Conservation (phyloP, 306 rosid species). For the Quercus suber region DNA sequence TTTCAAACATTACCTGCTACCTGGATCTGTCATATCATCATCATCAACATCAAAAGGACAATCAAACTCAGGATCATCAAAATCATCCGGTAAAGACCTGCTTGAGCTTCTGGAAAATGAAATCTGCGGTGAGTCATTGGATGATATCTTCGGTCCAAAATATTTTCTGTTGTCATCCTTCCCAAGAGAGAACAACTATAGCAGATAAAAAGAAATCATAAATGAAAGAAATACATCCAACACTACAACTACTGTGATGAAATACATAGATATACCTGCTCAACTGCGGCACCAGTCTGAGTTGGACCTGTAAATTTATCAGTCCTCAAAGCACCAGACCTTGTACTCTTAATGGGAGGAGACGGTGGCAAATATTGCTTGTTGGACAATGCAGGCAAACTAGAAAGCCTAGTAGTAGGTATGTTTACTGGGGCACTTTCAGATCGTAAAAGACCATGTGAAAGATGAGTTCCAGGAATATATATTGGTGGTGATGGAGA, state of each 20-base stretch:
- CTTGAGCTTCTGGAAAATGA: slow-evolving; percentile 79
- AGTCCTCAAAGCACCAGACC: slow-evolving; percentile 32
- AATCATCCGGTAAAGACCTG: slow-evolving; percentile 66
- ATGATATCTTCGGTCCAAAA: slow-evolving; percentile 52
- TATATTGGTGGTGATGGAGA: slow-evolving; percentile 61
- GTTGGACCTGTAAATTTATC: slow-evolving; percentile 35
- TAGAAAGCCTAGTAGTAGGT: slow-evolving; percentile 40
- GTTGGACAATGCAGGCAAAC: slow-evolving; percentile 37
- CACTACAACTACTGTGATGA: slow-evolving; percentile 1
- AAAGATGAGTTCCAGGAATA: slow-evolving; percentile 43
- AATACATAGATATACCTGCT: slow-evolving; percentile 49
- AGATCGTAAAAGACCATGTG: slow-evolving; percentile 56
- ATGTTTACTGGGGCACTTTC: slow-evolving; percentile 78
- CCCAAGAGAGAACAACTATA: slow-evolving; percentile 54
- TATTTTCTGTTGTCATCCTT: slow-evolving; percentile 52
- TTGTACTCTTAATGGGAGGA: slow-evolving; percentile 41
- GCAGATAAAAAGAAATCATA: slow-evolving; percentile 22
- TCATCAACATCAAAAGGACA: slow-evolving; percentile 79
- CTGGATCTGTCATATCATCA: slow-evolving; percentile 65
- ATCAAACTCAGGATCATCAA: slow-evolving; percentile 60
- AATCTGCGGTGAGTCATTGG: slow-evolving; percentile 49
- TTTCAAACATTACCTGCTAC: slow-evolving; percentile 62
- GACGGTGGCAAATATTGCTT: slow-evolving; percentile 60
- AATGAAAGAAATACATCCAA: slow-evolving; percentile 6
- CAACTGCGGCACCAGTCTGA: slow-evolving; percentile 49